phyloP scores from a whole-genome alignment of 75 land plant genomes.

The Picea glauca region DNA sequence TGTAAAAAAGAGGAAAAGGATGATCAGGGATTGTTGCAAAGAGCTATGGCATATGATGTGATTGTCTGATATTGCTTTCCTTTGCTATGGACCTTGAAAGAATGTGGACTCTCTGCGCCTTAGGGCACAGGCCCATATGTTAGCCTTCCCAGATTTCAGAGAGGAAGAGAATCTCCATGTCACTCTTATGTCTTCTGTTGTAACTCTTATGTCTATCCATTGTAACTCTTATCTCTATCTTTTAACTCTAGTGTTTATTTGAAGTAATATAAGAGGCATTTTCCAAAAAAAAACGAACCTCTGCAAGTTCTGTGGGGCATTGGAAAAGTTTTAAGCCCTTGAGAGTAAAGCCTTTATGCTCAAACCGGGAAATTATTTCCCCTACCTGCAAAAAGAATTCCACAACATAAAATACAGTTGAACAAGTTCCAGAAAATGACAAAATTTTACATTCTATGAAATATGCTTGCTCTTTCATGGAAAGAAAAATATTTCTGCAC shows the following conservation, averaged over 20 bases:
- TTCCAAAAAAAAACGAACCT: constrained; percentile 44
- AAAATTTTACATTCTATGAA: neutral
- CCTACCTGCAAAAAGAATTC: constrained; percentile 61
- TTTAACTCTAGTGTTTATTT: neutral
- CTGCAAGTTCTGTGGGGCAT: constrained; percentile 81
- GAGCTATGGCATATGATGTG: no score
- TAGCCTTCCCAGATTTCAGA: no score
- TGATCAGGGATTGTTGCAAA: no score
- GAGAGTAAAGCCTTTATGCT: constrained; percentile 86
- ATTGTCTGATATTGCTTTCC: no score
- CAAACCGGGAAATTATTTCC: constrained; percentile 95
- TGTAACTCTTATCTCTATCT: neutral
- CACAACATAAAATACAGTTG: neutral
- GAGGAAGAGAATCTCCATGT: neutral
- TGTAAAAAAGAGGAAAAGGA: no score
- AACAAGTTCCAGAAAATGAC: neutral
- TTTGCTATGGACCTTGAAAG: no score
- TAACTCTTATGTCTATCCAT: neutral
- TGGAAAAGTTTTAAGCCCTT: constrained; percentile 90
- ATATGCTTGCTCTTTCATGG: neutral
- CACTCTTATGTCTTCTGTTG: neutral
- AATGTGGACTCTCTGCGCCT: no score
- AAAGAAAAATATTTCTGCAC: neutral
- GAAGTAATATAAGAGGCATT: no score
- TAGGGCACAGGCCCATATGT: no score